phyloP scores from a whole-genome alignment of 495 filamentous ascomycete genomes.

The Amniculicola lignicola region DNA sequence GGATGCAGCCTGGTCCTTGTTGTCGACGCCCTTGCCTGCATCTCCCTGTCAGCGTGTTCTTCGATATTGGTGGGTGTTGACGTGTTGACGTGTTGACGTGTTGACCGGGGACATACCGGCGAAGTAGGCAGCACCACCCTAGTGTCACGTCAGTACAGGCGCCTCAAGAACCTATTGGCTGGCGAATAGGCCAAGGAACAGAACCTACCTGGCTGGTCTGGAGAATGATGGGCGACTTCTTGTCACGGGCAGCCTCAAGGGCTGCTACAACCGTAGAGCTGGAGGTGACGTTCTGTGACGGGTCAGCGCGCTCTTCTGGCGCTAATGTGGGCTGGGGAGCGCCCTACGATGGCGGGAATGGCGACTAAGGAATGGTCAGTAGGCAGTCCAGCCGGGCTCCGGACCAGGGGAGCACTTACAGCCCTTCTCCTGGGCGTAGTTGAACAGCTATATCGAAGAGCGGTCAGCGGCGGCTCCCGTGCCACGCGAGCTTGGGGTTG shows the following conservation, averaged over 20 bases:
- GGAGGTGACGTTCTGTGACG: constrained; percentile 79
- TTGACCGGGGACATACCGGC: too few relatives aligned
- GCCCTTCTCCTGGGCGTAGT: constrained; percentile 75
- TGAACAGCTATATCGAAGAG: constrained; percentile 59
- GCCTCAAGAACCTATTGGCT: too few relatives aligned
- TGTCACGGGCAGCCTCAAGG: constrained; percentile 85
- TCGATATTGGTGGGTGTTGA: too few relatives aligned
- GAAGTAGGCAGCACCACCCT: background rate
- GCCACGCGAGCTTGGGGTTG: background rate
- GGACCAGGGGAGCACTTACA: constrained; percentile 38
- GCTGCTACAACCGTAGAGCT: constrained; percentile 74
- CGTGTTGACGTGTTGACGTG: too few relatives aligned
- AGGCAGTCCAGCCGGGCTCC: background rate
- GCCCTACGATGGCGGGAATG: constrained; percentile 79
- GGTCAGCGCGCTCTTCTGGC: background rate
- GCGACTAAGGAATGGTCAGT: constrained; percentile 50
- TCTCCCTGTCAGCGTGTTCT: too few relatives aligned
- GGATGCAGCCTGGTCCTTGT: constrained; percentile 68
- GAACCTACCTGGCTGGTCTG: background rate
- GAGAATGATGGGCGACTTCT: constrained; percentile 30
- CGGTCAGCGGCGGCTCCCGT: background rate
- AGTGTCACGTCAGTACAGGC: background rate
- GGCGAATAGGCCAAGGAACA: background rate
- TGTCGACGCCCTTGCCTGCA: constrained; percentile 67
- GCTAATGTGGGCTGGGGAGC: background rate